Percentiles rank a stretch among this genome's conserved stretches.
Evolutionary conservation across 257 asterid species (phyloP).

Genomic region (Dorcoceras hygrometricum): DNA sequence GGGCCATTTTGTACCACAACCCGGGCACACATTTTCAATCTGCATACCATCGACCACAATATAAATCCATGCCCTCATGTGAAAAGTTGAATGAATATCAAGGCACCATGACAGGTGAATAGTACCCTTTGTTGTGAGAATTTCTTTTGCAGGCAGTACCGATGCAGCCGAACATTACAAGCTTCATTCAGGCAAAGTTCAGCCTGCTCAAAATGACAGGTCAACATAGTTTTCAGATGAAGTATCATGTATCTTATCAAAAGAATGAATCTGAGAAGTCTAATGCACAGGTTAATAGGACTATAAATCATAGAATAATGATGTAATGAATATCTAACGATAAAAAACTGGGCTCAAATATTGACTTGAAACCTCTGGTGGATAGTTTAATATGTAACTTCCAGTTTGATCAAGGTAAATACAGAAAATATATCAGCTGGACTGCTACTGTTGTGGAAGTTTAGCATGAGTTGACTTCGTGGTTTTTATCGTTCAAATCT

Average conservation of each 20-base stretch:
- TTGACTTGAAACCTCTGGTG: background rate
- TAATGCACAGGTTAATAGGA: background rate
- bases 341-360: background rate
- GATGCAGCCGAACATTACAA: constrained; percentile 71
- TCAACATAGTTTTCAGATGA: constrained; percentile 10
- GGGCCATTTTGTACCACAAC: constrained; percentile 63
- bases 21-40: constrained; percentile 61
- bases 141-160: constrained; percentile 64
- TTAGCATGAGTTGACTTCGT: background rate
- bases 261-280: background rate
- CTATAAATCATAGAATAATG: background rate
- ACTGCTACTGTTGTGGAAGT: background rate
- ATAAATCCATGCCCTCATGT: constrained; percentile 16
- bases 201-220: constrained; percentile 44
- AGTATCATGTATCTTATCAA: constrained; percentile 15
- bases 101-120: background rate
- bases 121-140: constrained; percentile 64
- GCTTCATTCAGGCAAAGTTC: constrained; percentile 60
- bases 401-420: background rate
- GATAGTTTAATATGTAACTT: background rate
- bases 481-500: background rate
- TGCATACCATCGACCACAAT: constrained; percentile 24
- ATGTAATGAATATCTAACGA: background rate
- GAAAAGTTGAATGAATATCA: background rate
- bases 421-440: background rate